These are phyloP conservation scores for Aspergillus sclerotialis DNA, from an alignment of 2,329 filamentous ascomycete species.

Conservation along the genomic window DNA sequence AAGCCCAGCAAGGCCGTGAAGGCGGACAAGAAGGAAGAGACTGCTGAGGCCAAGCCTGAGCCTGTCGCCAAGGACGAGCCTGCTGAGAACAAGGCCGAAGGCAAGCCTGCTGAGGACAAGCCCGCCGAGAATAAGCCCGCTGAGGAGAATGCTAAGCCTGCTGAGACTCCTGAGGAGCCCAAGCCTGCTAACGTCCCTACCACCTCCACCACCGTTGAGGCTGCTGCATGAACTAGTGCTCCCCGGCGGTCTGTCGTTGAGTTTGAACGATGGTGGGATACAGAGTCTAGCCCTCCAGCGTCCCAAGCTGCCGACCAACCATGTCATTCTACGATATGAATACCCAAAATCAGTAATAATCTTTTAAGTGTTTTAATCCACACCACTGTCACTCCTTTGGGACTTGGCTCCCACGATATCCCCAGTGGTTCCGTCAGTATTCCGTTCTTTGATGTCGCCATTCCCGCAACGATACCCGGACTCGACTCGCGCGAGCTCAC, in stretches of 20 bases:
- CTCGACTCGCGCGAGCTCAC: slow-evolving; percentile 16
- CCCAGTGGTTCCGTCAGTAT: slow-evolving; percentile 10
- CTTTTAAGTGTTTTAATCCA: slow-evolving; percentile 13
- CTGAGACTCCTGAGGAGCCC: slow-evolving; percentile 23
- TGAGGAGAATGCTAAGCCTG: slow-evolving; percentile 18
- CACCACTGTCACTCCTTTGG: slow-evolving; percentile 21
- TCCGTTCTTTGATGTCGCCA: slow-evolving; percentile 29
- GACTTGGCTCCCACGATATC: slow-evolving; percentile 15
- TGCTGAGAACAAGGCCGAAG: slow-evolving; percentile 11
- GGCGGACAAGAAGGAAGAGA: slow-evolving; percentile 32
- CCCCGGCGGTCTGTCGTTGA: slow-evolving; percentile 27
- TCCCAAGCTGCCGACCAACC: slow-evolving; percentile 17
- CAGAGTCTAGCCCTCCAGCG: slow-evolving; percentile 20
- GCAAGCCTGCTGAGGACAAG: slow-evolving; percentile 17
- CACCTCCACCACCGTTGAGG: slow-evolving; percentile 32
- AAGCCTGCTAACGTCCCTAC: slow-evolving; percentile 28
- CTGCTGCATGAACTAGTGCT: slow-evolving; percentile 34
- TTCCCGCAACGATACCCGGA: slow-evolving; percentile 22
- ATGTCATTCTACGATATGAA: slow-evolving; percentile 6
- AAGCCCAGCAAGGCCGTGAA: slow-evolving; percentile 44
- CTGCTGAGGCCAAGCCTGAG: slow-evolving; percentile 26
- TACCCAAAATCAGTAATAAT: slow-evolving; percentile 3
- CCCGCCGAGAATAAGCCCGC: too few species aligned
- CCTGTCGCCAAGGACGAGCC: slow-evolving; percentile 20
- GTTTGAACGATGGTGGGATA: slow-evolving; percentile 38